Conservation (phyloP, 2,329 filamentous ascomycete genomes). For the Xylaria hypoxylon region DNA sequence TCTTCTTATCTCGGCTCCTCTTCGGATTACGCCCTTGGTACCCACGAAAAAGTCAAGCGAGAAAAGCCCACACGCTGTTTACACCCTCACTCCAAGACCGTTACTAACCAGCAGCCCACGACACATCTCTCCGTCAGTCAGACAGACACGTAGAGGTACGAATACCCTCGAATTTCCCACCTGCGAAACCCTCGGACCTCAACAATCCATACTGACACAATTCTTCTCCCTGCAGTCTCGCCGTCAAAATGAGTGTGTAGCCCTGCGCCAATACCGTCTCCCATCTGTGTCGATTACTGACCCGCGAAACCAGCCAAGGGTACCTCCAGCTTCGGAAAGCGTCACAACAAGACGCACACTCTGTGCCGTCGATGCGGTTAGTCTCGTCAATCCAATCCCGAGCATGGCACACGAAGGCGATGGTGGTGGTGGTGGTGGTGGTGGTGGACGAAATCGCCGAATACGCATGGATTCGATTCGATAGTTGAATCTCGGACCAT, state of each 20-base stretch:
- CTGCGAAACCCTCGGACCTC: not conserved
- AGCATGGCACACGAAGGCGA: constrained; percentile 6
- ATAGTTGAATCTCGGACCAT: constrained; percentile 4
- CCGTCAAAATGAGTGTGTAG: constrained; percentile 53
- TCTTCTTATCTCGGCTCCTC: constrained; percentile 44
- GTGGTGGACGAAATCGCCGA: constrained; percentile 21
- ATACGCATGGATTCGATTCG: constrained; percentile 22
- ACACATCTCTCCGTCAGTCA: constrained; percentile 43
- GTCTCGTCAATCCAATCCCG: constrained; percentile 57
- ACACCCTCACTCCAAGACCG: constrained; percentile 39
- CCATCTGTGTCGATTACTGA: constrained; percentile 44
- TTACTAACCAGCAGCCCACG: constrained; percentile 43
- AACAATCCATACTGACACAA: constrained; percentile 36
- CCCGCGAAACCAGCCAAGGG: constrained; percentile 51
- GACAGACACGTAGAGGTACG: constrained; percentile 47
- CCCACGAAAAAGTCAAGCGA: constrained; percentile 49
- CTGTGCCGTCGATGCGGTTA: constrained; percentile 98
- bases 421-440: constrained; percentile 15
- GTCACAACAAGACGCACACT: constrained; percentile 99
- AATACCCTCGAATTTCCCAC: constrained; percentile 6
- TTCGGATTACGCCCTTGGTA: constrained; percentile 44
- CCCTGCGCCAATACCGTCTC: constrained; percentile 25
- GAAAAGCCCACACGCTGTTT: constrained; percentile 44
- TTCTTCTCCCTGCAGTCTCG: constrained; percentile 42
- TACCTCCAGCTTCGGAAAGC: constrained; percentile 58